Evolutionary conservation across 179 eudicot species (phyloP).

Genomic region (Drosera spatulata): DNA sequence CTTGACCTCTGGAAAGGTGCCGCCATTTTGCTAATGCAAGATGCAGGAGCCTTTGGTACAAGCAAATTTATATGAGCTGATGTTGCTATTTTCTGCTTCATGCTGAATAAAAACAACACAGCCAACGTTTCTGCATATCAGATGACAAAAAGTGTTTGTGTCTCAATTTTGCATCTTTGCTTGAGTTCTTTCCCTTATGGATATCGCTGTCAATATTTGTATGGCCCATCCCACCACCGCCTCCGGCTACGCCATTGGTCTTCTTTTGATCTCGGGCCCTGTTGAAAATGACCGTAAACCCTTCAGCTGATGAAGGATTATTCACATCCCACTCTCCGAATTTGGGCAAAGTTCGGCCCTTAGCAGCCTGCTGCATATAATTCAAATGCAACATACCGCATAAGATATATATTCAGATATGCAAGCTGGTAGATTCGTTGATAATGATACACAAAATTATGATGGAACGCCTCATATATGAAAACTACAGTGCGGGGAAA

Average conservation of each 20-base stretch:
- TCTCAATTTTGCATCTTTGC: background rate
- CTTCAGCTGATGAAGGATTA: constrained; percentile 37
- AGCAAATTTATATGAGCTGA: too few relatives aligned
- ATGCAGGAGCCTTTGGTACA: too few relatives aligned
- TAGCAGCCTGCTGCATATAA: constrained; percentile 4
- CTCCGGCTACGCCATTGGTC: constrained; percentile 4
- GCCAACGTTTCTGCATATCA: constrained; percentile 19
- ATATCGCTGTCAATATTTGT: background rate
- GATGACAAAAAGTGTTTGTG: background rate
- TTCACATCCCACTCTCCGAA: constrained; percentile 62
- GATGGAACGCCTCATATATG: too few relatives aligned
- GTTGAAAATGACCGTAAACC: constrained; percentile 39
- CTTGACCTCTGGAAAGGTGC: too few relatives aligned
- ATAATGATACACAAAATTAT: too few relatives aligned
- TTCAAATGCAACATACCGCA: too few relatives aligned
- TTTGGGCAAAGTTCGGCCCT: constrained; percentile 29
- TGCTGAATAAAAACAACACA: constrained; percentile 13
- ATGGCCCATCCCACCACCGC: background rate
- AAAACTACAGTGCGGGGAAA: too few relatives aligned
- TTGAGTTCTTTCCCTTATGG: background rate
- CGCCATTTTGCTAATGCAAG: too few relatives aligned
- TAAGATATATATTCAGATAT: too few relatives aligned
- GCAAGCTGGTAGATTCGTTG: too few relatives aligned
- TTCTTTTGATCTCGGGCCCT: constrained; percentile 40
- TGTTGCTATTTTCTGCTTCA: background rate